These are phyloP conservation scores for Cucurbita maxima DNA, from an alignment of 306 rosid genomes.

Conservation along the genomic window DNA sequence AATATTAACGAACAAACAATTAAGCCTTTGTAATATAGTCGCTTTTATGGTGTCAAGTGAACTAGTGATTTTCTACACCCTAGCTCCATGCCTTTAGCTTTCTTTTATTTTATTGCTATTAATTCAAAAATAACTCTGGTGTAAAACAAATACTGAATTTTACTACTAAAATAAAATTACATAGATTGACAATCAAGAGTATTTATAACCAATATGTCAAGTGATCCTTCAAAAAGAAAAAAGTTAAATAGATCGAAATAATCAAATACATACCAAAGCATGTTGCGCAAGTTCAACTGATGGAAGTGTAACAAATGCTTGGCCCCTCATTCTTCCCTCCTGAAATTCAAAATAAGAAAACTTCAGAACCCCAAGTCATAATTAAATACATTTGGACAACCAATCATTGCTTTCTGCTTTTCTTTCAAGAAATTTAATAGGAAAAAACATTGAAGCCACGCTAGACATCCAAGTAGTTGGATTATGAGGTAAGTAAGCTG, in stretches of 20 bases:
- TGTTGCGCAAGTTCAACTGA: slow-evolving; percentile 63
- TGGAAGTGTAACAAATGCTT: slow-evolving; percentile 88
- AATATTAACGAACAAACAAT: too few relatives aligned
- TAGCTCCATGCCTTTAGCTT: neutral
- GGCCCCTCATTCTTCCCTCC: slow-evolving; percentile 99
- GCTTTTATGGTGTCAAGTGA: neutral
- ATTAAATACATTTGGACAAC: neutral
- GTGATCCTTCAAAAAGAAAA: neutral
- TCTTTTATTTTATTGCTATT: neutral
- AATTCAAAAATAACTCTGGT: neutral
- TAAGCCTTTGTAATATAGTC: too few relatives aligned
- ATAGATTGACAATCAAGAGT: neutral
- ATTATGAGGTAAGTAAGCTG: neutral
- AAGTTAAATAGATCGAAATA: neutral
- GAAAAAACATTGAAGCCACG: neutral
- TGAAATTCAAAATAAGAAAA: slow-evolving; percentile 21
- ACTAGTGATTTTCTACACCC: neutral
- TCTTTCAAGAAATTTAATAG: neutral
- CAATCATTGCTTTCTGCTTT: neutral
- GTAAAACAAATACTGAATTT: too few relatives aligned
- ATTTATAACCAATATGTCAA: neutral
- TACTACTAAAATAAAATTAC: too few relatives aligned
- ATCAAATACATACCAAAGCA: slow-evolving; percentile 49
- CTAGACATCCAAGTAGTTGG: neutral
- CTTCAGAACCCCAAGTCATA: neutral